Base-by-base conservation (phyloP, 78 protist species). In the Chrysochromulina parva region DNA sequence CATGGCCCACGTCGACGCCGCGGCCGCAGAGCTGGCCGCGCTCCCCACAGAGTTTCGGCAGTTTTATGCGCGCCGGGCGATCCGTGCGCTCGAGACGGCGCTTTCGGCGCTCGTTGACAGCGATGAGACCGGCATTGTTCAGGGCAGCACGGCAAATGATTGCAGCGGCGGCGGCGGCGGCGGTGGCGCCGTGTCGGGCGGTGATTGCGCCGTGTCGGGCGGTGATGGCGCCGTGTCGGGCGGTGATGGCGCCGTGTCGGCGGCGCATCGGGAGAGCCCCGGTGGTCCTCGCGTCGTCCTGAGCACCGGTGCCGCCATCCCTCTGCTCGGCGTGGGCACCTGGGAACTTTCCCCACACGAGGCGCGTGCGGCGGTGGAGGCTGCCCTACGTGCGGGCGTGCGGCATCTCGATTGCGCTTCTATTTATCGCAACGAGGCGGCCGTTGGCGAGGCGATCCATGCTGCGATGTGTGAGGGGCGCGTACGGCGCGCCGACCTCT, bases 351-450 rank as follows among this genome's bases (percentile, higher is more conserved):
- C 20, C 26, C n/a, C 58, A 1, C 67, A 54, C 54, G 28, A 3
- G 4, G 65, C 14, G 3, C 13, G 20, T 19, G 73, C 6, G 26
- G 89, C 65, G 26, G 89, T 85, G 55, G 11, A n/a, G 54, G 71
- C 55, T 3, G 89, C 89, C n/a, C 50, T 85, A 4, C 55, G 26
- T 16, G 73, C 71, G 53, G 89, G 89, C 73, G 52, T 48, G 16
- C 71, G 89, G n/a, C 89, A 66, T 55, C 14, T 85, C 22, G 89
- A 85, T 55, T 85, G 89, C 65, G 89, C 89, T 50, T 13, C 73
- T 0, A 5, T 16, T 1, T 54, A 85, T 66, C 28, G 65, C 71
- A 85, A 85, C 65, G 80, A 85, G 54, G 5, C 6, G 24, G 87
- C 65, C 1, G 87, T 82, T 3, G 87, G 87, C 66, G 47, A 2